Percentiles rank a stretch among this genome's conserved stretches.
These are phyloP conservation scores for Phytophthora macrochlamydospora DNA, from an alignment of 352 stramenopile genomes.

Conservation along the genomic window DNA sequence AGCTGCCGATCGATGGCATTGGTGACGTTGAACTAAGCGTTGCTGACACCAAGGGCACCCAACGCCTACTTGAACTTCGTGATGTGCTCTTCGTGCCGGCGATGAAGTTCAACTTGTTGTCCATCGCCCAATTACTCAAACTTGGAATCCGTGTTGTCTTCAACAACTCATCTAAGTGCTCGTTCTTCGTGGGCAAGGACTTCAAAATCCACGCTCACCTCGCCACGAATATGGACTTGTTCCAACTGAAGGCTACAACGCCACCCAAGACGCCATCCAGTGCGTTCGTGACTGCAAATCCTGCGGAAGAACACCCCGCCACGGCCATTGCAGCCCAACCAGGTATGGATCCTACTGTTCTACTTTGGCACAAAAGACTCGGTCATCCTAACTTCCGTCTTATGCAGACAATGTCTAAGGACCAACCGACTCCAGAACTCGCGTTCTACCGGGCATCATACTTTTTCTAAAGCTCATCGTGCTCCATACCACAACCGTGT, in stretches of 20 bases:
- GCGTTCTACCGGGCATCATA: neutral
- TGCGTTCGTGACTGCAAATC: neutral
- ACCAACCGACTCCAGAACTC: neutral
- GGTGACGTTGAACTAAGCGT: slow-evolving; percentile 6
- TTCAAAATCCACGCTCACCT: slow-evolving; percentile 11
- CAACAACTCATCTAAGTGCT: neutral
- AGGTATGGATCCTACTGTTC: slow-evolving; percentile 1
- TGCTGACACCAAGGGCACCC: slow-evolving; percentile 11
- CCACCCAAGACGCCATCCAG: neutral
- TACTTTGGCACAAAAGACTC: neutral
- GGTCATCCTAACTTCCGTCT: neutral
- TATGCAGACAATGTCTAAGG: neutral
- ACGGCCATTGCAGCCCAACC: no score
- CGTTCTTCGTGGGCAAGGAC: neutral
- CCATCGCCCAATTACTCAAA: neutral
- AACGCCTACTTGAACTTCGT: neutral
- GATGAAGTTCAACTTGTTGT: slow-evolving; percentile 5
- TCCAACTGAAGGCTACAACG: slow-evolving; percentile 2
- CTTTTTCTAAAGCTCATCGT: neutral
- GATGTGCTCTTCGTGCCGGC: slow-evolving; percentile 6
- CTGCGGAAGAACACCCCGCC: no score
- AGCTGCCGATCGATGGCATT: slow-evolving; percentile 5
- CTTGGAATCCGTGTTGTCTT: slow-evolving; percentile 1
- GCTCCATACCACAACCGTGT: neutral
- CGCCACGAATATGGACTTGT: slow-evolving; percentile 3